Evolutionary conservation across 768 basidiomycete species (phyloP).

Genomic region (Termitomyces sp.): DNA sequence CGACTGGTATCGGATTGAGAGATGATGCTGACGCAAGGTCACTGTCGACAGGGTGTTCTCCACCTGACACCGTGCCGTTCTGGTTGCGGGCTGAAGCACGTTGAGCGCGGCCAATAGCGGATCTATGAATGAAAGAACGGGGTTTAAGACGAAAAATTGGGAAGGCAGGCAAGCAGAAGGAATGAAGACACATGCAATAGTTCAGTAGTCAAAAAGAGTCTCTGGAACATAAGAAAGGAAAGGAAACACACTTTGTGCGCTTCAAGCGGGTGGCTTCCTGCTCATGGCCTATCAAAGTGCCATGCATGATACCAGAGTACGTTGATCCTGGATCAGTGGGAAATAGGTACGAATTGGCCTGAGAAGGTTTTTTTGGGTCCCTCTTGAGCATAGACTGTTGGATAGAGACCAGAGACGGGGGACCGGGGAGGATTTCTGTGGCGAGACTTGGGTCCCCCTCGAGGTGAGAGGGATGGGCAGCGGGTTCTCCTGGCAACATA

Average conservation of each 20-base stretch:
- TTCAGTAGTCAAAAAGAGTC: slow-evolving; percentile 16
- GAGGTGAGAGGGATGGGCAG: slow-evolving; percentile 73
- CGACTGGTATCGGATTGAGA: slow-evolving; percentile 35
- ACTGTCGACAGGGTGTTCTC: slow-evolving; percentile 28
- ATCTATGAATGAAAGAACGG: slow-evolving; percentile 27
- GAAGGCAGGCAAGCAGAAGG: slow-evolving; percentile 13
- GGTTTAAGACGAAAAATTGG: slow-evolving; percentile 16
- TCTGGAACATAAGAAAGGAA: slow-evolving; percentile 7
- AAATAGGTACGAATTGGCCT: slow-evolving; percentile 74
- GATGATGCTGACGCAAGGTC: slow-evolving; percentile 34
- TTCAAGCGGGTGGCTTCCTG: slow-evolving; percentile 66
- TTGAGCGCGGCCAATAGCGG: slow-evolving; percentile 63
- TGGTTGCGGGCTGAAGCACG: slow-evolving; percentile 66
- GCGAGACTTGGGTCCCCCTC: slow-evolving; percentile 80
- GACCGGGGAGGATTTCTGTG: slow-evolving; percentile 87
- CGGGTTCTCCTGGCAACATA: slow-evolving; percentile 66
- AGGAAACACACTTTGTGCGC: slow-evolving; percentile 60
- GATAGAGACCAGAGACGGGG: slow-evolving; percentile 67
- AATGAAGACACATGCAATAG: slow-evolving; percentile 14
- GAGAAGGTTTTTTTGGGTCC: slow-evolving; percentile 73
- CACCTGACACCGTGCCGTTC: slow-evolving; percentile 36
- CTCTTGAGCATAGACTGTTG: slow-evolving; percentile 71
- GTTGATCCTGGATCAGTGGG: slow-evolving; percentile 84
- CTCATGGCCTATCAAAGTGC: slow-evolving; percentile 59
- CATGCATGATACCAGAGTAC: slow-evolving; percentile 71